Base-by-base conservation (phyloP, 805 yeast genomes). In the Candida maris region DNA sequence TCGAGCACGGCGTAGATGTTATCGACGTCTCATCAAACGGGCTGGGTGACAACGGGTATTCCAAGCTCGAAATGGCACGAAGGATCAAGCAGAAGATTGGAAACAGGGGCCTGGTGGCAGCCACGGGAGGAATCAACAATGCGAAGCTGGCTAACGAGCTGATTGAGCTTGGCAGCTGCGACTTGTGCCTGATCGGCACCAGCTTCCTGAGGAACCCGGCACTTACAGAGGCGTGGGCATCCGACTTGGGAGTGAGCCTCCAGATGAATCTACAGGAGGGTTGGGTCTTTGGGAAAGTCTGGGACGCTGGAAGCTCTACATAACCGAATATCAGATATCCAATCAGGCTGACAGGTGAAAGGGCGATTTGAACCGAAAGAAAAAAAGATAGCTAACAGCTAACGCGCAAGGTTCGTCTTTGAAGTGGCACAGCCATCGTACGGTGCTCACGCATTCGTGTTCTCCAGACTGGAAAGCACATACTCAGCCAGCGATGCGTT, bases 191-290 rank as follows among this genome's bases (percentile, higher is more conserved):
- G 8, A 63, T 66, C 28, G 85, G 77, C 1, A 49, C 63, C 13
- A 62, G 53, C 3, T 73, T 73, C 44, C 54, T 77, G 41, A 64
- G 59, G 41, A 63, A 71, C 43, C 79, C 81, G 3, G 72, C 69
- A n/a, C 61, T 73, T 25, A 74, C 64, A 5, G 67, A 69, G 57
- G 47, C 53, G 5, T 71, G 73, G 65, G 84, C 82, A 2, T 69
- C 70, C 27, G 65, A 72, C 25, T 57, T 75, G 30, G 70, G 59
- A 3, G 67, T 74, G 19, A 40, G 40, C 19, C 27, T 42, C 19
- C 52, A 49, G 35, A 40, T 42, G 48, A 48, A 32, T 28, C 4
- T 49, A 8, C 52, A 49, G 27, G 38, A 26, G 18, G 54, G 51
- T 2, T 45, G 45, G 46, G 27, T 39, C 8, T 43, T 41, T 23